Base-by-base conservation (phyloP, 441 rosid genomes). In the Bruguiera hainesii region DNA sequence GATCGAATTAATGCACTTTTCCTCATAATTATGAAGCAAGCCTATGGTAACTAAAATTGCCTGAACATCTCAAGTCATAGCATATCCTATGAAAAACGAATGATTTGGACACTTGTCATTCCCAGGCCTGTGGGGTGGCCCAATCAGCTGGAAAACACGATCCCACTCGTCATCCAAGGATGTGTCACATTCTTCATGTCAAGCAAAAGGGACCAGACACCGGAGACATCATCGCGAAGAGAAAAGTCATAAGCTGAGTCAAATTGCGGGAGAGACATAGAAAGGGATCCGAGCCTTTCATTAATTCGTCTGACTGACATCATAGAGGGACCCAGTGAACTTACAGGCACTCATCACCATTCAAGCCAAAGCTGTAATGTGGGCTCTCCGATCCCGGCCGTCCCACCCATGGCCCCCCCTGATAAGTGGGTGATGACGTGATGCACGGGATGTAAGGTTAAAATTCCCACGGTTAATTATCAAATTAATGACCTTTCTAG, bases 321-420 rank as follows among this genome's bases (percentile, higher is more conserved):
- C 13, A 35, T 5, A 23, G 16, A 0, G 80, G 79, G 82, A n/a
- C 80, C 76, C 76, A 20, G 21, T 15, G 21, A 75, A 48, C 64
- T 72, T 67, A 72, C 66, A 37, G 62, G 9, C 0, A 33, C 37
- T 33, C 37, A 7, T n/a, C 66, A 31, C 70, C 60, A 50, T 42
- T 69, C 73, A 73, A 57, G 72, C 68, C 73, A 77, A 77, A 77
- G 75, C 74, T 71, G 78, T 69, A 48, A 59, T 4, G 65, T 51
- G 80, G 86, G 76, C 65, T 25, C 9, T 64, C 28, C 26, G 61
- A 76, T 67, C 79, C 74, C 18, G 1, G 60, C 77, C 64, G 74
- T 71, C 63, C 48, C 71, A 61, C 55, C 35, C 25, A 3, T n/a
- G 13, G 68, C 69, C 15, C 59, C 75, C 76, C n/a, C 42, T 13